Percentiles rank a stretch among this genome's conserved stretches.
These are phyloP conservation scores for Yarrowia sp. DNA, from an alignment of 805 yeast species.

Conservation along the genomic window DNA sequence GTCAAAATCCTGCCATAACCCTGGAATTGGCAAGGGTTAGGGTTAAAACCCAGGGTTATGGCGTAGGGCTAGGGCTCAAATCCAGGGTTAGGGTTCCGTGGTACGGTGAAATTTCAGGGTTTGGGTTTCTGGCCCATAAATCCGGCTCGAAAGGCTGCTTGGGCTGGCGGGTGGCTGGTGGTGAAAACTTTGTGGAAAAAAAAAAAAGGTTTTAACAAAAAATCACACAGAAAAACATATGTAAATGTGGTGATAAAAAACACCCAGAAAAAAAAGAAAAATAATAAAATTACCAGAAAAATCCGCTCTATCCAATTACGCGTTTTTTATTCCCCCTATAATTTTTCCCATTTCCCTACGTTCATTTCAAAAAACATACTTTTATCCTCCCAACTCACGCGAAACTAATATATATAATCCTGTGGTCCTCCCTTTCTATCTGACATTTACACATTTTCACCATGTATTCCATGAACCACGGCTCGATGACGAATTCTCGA, in stretches of 20 bases:
- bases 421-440: background rate
- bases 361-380: background rate
- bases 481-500: conserved; percentile 17
- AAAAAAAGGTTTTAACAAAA: too few relatives aligned
- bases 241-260: too few relatives aligned
- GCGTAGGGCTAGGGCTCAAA: background rate
- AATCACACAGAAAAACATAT: too few relatives aligned
- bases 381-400: background rate
- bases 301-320: background rate
- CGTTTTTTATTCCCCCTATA: background rate
- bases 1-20: too few relatives aligned
- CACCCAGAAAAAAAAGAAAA: background rate
- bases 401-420: conserved; percentile 19
- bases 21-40: background rate
- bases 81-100: background rate
- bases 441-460: background rate
- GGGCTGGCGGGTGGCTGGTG: conserved; percentile 19
- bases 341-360: background rate
- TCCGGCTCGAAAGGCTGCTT: background rate
- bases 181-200: too few relatives aligned
- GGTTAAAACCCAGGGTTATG: background rate
- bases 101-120: background rate
- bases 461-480: conserved; percentile 20
- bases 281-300: background rate
- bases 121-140: too few relatives aligned